Conservation (phyloP, 2,329 filamentous ascomycete species). For the Dactylellina sp. region DNA sequence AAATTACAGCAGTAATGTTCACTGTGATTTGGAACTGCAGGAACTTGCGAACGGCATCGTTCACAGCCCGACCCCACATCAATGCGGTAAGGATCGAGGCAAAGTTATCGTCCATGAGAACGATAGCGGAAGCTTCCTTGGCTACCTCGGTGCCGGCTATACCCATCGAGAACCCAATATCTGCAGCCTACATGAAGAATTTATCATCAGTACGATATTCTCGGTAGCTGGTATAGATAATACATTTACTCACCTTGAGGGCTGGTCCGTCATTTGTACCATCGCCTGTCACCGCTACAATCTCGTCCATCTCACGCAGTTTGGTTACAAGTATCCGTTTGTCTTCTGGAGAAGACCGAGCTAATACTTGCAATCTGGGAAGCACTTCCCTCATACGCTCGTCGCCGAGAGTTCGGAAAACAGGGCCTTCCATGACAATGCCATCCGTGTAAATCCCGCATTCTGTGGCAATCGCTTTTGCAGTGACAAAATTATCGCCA, state of each 20-base stretch:
- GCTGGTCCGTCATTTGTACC: constrained; percentile 74
- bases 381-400: constrained; percentile 71
- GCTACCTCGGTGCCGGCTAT: constrained; percentile 75
- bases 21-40: constrained; percentile 77
- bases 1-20: constrained; percentile 75
- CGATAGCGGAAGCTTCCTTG: constrained; percentile 76
- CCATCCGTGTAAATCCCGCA: constrained; percentile 73
- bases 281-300: constrained; percentile 72
- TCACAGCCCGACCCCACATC: constrained; percentile 75
- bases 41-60: constrained; percentile 76
- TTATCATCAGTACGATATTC: constrained; percentile 59
- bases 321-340: constrained; percentile 73
- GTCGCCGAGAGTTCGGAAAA: constrained; percentile 72
- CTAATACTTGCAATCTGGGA: constrained; percentile 72
- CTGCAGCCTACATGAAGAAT: constrained; percentile 65
- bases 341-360: constrained; percentile 75
- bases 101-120: constrained; percentile 76
- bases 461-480: constrained; percentile 77
- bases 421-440: constrained; percentile 77
- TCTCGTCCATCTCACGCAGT: constrained; percentile 63
- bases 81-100: constrained; percentile 74
- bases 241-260: constrained; percentile 66
- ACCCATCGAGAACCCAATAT: constrained; percentile 77
- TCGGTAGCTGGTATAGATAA: constrained; percentile 68
- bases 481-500: constrained; percentile 79